Evolutionary conservation across 768 basidiomycete species (phyloP), one percentile per base, ranked within the genome.

Genomic region (Myochromella boudieri): DNA sequence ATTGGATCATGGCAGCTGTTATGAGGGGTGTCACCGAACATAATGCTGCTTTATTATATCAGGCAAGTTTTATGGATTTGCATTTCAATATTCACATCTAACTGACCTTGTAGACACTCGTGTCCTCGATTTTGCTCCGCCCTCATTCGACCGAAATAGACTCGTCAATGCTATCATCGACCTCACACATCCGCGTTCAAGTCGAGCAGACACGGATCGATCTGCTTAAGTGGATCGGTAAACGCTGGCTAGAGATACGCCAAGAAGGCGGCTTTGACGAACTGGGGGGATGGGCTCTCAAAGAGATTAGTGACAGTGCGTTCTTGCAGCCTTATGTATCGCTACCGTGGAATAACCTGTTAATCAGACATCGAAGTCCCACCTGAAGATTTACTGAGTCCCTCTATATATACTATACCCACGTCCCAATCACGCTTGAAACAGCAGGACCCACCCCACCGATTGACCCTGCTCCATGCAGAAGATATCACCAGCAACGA

Each of bases 271-370:
- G 89, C 0, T 95, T 97, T 56, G 84, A 87, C 41, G 60, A 67
- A 4, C 72, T 97, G 14, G 91, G 95, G 40, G 77, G 76, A 3
- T 97, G 92, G 91, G 83, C 87, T 0, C 62, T 95, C 44, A 86
- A 91, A 61, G 95, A 97, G 59, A 91, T 98, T 29, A 78, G 82
- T 32, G 80, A 87, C 58, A 78, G 91, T 89, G 52, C 56, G 86
- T 73, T 27, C 41, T 40, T 27, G 42, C 29, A 29, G 33, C 29
- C 22, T 43, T 5, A 18, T 29, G 33, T 32, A n/a, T n/a, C n/a
- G n/a, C n/a, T 26, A 27, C 37, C 20, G 29, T 34, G 31, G 57
- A 18, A 36, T 31, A 26, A 26, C 5, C 27, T n/a, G 27, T 27
- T 26, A 18, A 4, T 3, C 56, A 92, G 92, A 88, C 60, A 80